Conservation (phyloP, 352 stramenopile species). For the Blastocystis sp. region DNA sequence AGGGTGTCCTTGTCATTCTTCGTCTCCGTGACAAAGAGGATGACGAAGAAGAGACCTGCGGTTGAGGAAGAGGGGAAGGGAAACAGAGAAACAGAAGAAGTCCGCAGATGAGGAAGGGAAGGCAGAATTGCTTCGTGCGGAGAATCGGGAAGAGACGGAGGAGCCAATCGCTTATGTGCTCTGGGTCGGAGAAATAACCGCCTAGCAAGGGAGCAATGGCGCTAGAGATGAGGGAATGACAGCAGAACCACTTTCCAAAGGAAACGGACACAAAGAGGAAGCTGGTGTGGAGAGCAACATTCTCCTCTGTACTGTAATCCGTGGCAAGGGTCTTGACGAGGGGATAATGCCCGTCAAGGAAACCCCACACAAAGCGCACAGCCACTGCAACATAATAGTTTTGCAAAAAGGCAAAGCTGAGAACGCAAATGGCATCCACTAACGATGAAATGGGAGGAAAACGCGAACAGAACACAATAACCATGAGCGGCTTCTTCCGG, state of each 20-base stretch:
- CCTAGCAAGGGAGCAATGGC: conserved; percentile 15
- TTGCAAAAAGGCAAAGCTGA: conserved; percentile 5
- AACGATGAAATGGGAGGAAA: neutral
- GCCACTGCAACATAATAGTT: conserved; percentile 43
- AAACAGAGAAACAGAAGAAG: neutral
- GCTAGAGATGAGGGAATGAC: neutral
- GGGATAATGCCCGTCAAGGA: conserved; percentile 6
- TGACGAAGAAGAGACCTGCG: conserved; percentile 4
- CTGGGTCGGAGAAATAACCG: conserved; percentile 31
- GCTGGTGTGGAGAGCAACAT: conserved; percentile 3
- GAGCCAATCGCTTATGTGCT: neutral
- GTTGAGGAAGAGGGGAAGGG: neutral
- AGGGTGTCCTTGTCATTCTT: neutral
- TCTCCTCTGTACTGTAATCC: neutral
- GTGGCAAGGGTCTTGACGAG: conserved; percentile 43
- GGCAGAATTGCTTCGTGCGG: conserved; percentile 6
- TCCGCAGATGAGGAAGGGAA: conserved; percentile 10
- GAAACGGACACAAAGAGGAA: conserved; percentile 23
- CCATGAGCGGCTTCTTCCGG: conserved; percentile 6
- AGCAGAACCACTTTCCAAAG: neutral
- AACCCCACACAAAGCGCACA: conserved; percentile 27
- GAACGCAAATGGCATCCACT: conserved; percentile 15
- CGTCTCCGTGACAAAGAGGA: neutral
- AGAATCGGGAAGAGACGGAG: conserved; percentile 17
- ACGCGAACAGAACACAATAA: conserved; percentile 2